These are phyloP conservation scores for Heliosperma pusillum DNA, from an alignment of 148 eudicot genomes.

Conservation along the genomic window DNA sequence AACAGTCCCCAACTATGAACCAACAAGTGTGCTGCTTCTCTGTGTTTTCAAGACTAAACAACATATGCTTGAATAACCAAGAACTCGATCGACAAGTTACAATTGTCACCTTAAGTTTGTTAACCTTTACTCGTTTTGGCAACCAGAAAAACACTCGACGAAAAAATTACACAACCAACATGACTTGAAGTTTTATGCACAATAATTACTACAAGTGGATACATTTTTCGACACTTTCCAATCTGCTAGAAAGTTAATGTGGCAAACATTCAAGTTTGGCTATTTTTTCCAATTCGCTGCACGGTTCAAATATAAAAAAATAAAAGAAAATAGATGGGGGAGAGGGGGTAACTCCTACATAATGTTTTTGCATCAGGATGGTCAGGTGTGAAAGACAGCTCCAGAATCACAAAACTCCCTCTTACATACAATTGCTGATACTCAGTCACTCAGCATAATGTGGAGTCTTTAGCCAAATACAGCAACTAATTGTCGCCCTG, in stretches of 20 bases:
- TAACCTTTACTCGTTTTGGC: not conserved
- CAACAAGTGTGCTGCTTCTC: too few relatives aligned
- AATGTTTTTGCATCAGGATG: slow-evolving; percentile 8
- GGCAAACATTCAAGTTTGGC: not conserved
- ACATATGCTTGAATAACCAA: too few relatives aligned
- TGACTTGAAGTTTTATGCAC: not conserved
- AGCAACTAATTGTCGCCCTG: slow-evolving; percentile 49
- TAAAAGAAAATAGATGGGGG: not conserved
- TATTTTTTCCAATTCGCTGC: not conserved
- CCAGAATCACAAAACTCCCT: slow-evolving; percentile 19
- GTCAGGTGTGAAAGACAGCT: slow-evolving; percentile 3
- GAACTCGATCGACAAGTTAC: too few relatives aligned
- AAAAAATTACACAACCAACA: not conserved
- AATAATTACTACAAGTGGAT: not conserved
- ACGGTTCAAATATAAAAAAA: slow-evolving; percentile 7
- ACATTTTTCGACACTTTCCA: not conserved
- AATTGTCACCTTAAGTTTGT: not conserved
- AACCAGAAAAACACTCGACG: not conserved
- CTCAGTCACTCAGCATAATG: slow-evolving; percentile 6
- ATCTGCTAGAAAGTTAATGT: not conserved
- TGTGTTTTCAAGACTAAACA: too few relatives aligned
- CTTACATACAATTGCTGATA: slow-evolving; percentile 19
- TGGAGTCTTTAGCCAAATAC: not conserved
- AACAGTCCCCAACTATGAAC: too few relatives aligned
- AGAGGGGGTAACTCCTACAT: not conserved